Conservation (phyloP, 140 eudicot genomes). For the Senecio squalidus region DNA sequence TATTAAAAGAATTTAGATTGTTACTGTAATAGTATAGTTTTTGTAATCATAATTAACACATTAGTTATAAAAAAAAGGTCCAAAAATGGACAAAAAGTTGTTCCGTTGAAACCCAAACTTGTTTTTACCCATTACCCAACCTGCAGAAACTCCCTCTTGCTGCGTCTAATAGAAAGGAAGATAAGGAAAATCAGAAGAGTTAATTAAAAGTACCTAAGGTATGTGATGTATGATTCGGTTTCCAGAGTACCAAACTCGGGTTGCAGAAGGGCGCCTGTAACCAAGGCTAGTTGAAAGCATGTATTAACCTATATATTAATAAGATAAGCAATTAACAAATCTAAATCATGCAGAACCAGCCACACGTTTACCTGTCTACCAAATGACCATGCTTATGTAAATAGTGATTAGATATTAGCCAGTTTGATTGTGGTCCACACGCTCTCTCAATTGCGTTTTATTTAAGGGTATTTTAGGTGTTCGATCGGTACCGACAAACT, state of each 20-base stretch:
- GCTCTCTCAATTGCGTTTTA: not conserved
- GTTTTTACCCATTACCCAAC: too few relatives aligned
- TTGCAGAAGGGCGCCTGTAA: constrained; percentile 89
- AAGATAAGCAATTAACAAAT: not conserved
- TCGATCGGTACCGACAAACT: not conserved
- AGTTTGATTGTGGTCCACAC: not conserved
- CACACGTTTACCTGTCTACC: not conserved
- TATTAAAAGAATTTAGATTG: too few relatives aligned
- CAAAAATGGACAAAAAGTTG: too few relatives aligned
- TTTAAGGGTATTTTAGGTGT: not conserved
- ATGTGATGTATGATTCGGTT: constrained; percentile 63
- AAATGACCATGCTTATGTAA: too few relatives aligned
- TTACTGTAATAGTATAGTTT: too few relatives aligned
- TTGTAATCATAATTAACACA: too few relatives aligned
- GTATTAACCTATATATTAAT: constrained; percentile 66
- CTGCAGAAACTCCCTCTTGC: too few relatives aligned
- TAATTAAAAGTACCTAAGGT: constrained; percentile 52
- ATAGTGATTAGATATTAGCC: too few relatives aligned
- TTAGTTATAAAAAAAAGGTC: too few relatives aligned
- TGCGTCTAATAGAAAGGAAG: not conserved
- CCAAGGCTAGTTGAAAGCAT: constrained; percentile 76
- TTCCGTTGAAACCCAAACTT: too few relatives aligned
- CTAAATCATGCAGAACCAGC: not conserved
- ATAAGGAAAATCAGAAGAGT: not conserved
- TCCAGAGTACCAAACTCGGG: constrained; percentile 80